Conservation (phyloP, 768 basidiomycete genomes). For the Boletus sensibilis region DNA sequence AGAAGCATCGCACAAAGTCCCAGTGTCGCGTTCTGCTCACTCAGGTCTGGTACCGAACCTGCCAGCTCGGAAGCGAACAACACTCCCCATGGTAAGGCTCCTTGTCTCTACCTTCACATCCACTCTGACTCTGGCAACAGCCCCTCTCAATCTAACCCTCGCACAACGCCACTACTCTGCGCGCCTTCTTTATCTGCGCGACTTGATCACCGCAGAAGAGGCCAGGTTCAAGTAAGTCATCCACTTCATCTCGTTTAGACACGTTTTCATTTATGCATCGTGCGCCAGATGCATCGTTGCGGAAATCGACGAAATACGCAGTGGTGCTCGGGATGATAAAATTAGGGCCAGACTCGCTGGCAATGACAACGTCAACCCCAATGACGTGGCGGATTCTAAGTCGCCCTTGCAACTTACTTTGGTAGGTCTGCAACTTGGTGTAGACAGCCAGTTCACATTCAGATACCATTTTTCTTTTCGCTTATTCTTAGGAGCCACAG, state of each 20-base stretch:
- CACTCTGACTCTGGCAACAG: conserved; percentile 38
- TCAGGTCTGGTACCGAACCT: neutral
- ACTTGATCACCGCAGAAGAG: conserved; percentile 73
- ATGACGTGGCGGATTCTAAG: conserved; percentile 1
- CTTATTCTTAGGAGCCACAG: conserved; percentile 12
- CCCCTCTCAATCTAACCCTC: conserved; percentile 60
- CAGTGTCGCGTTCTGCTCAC: neutral
- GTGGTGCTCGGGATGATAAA: conserved; percentile 60
- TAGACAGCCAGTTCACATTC: neutral
- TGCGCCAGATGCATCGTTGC: conserved; percentile 53
- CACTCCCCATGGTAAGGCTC: conserved; percentile 49
- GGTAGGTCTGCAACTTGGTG: conserved; percentile 9
- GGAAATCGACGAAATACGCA: conserved; percentile 77
- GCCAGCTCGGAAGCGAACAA: conserved; percentile 51
- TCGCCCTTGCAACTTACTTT: neutral
- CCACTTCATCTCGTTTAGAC: neutral
- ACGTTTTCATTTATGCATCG: neutral
- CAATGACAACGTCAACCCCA: conserved; percentile 5
- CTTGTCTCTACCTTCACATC: neutral
- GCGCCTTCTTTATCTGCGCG: conserved; percentile 69
- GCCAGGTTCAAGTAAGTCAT: conserved; percentile 65
- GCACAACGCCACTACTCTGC: conserved; percentile 73
- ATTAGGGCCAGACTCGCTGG: conserved; percentile 38
- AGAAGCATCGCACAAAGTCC: conserved; percentile 20
- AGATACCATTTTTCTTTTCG: neutral